A percentile compares a stretch with the other conserved stretches of the same genome.
Conservation (phyloP, 768 basidiomycete genomes). For the Candolleomyces eurysporus region DNA sequence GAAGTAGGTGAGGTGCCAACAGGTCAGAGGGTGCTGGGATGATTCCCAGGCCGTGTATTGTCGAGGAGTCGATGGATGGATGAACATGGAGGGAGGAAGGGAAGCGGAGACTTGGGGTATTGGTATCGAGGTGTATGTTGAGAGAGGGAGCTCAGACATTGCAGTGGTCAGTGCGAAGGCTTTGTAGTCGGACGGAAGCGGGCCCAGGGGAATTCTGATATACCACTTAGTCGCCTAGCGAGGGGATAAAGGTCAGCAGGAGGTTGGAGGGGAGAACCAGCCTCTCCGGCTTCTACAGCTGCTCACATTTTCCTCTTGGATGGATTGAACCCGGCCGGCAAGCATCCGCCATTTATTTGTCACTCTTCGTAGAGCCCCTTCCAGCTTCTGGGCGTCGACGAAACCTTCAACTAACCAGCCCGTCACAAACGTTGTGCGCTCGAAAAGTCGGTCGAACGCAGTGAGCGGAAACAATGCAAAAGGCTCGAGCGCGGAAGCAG, state of each 20-base stretch:
- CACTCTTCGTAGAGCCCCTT: slow-evolving; percentile 26
- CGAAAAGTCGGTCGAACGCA: slow-evolving; percentile 30
- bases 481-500: too few species aligned
- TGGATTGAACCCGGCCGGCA: slow-evolving; percentile 22
- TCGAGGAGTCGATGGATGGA: slow-evolving; percentile 37
- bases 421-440: slow-evolving; percentile 35
- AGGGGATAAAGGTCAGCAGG: background rate
- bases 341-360: slow-evolving; percentile 30
- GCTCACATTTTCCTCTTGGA: slow-evolving; percentile 17
- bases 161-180: slow-evolving; percentile 36
- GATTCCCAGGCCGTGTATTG: slow-evolving; percentile 34
- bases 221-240: slow-evolving; percentile 31
- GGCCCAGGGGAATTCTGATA: slow-evolving; percentile 34
- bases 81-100: slow-evolving; percentile 37
- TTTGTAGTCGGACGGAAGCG: slow-evolving; percentile 29
- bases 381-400: slow-evolving; percentile 31
- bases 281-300: too few species aligned
- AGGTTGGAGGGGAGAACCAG: background rate
- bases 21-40: slow-evolving; percentile 33
- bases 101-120: slow-evolving; percentile 30
- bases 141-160: slow-evolving; percentile 31
- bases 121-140: slow-evolving; percentile 32
- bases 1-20: slow-evolving; percentile 44
- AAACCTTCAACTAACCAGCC: slow-evolving; percentile 43
- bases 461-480: slow-evolving; percentile 31